phyloP scores from a whole-genome alignment of 805 yeast species.

The Yarrowia sp. region DNA sequence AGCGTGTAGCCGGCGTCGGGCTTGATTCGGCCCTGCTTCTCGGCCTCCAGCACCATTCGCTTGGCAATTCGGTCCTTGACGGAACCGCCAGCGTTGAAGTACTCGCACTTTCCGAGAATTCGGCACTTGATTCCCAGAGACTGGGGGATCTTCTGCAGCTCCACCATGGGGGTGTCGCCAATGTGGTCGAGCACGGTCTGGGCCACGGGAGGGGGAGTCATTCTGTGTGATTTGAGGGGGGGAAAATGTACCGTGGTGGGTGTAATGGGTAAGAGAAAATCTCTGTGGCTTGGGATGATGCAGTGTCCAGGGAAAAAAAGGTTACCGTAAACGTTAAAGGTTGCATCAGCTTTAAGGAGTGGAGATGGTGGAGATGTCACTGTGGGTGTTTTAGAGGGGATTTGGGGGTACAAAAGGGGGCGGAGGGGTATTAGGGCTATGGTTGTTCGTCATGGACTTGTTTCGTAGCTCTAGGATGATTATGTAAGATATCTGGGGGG shows the following conservation, averaged over 20 bases:
- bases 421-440: no score
- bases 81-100: conserved; percentile 89
- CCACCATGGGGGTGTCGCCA: conserved; percentile 84
- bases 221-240: conserved; percentile 16
- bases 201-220: conserved; percentile 52
- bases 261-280: not conserved
- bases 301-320: no score
- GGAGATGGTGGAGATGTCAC: no score
- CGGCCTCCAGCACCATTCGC: conserved; percentile 87
- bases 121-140: conserved; percentile 74
- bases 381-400: no score
- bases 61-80: conserved; percentile 89
- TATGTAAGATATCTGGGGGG: no score
- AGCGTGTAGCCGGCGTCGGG: conserved; percentile 73
- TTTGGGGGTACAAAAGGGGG: no score
- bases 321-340: no score
- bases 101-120: conserved; percentile 72
- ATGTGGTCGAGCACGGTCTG: conserved; percentile 73
- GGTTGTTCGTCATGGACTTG: no score
- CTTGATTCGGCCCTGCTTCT: conserved; percentile 73
- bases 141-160: conserved; percentile 77
- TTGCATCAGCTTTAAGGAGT: no score
- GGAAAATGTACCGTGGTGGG: not conserved
- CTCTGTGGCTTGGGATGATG: not conserved
- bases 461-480: no score